These are phyloP conservation scores for Pyrus pyrifolia DNA, from an alignment of 306 rosid genomes.

Conservation along the genomic window DNA sequence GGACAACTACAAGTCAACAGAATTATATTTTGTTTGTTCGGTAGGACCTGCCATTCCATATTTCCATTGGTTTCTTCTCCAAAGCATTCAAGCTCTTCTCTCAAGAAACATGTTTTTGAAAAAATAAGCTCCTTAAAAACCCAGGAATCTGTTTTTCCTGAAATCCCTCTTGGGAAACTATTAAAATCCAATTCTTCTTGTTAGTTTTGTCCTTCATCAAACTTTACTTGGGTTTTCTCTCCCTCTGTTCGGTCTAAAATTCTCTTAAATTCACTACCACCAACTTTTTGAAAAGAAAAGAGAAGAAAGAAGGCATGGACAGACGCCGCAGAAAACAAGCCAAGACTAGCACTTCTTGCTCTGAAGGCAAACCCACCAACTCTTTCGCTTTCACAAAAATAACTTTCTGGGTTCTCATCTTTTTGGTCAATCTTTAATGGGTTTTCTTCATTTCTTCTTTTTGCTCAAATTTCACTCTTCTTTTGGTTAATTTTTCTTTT, in stretches of 20 bases:
- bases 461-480: background rate
- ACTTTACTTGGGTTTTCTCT: background rate
- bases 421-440: background rate
- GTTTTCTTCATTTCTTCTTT: background rate
- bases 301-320: conserved; percentile 19
- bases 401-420: background rate
- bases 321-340: conserved; percentile 31
- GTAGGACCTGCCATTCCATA: conserved; percentile 37
- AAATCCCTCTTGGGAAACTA: conserved; percentile 13
- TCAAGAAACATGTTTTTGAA: background rate
- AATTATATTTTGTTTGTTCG: conserved; percentile 27
- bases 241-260: background rate
- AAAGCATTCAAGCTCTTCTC: conserved; percentile 1
- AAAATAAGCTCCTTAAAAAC: background rate
- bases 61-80: conserved; percentile 9
- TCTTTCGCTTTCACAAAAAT: background rate
- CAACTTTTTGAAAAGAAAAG: background rate
- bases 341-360: conserved; percentile 15
- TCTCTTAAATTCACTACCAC: background rate
- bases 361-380: conserved; percentile 25
- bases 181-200: background rate
- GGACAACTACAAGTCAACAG: conserved; percentile 38
- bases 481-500: background rate
- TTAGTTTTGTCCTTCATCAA: background rate
- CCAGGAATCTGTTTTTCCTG: background rate